Base-by-base conservation (phyloP, 805 yeast species). In the Blastobotrys muscicola region DNA sequence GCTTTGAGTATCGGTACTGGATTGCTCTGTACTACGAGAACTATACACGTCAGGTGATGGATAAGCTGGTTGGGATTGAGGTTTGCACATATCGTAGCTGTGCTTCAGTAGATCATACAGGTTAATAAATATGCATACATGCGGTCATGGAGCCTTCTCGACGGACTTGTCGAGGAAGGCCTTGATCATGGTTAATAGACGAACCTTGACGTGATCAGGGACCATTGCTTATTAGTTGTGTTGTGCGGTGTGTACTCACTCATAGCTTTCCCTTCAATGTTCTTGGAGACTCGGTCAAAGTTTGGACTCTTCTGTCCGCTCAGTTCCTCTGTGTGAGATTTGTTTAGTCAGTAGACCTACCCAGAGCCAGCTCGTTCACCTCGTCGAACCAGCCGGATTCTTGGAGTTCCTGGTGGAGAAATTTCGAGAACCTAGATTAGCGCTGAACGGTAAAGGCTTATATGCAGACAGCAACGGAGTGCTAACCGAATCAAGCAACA, bases 351-450 rank as follows among this genome's bases (percentile, higher is more conserved):
- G 29, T 12, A 16, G 16, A 49, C 54, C 61, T 56, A 72, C 72
- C 59, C 63, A 73, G 46, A 48, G 94, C 82, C 35, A 82, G 52
- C 33, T 71, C 72, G 38, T 76, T 70, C 23, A 89, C 78, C 43
- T 80, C 71, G 52, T 85, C 94, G 47, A 76, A 77, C 97, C 97
- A 89, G 4, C 96, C 96, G 1, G 81, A 72, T 56, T 83, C 82
- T 42, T 78, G 72, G 8, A 89, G 70, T 54, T 75, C 76, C 44
- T 79, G 70, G 52, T 77, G 76, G 46, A 89, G 50, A 31, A 16
- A 42, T 42, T 33, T 49, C 47, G 41, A 51, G 40, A 51, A 46
- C 41, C 52, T 52, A 39, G 12, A 8, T 29, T 9, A 29, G 38
- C 30, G n/a, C n/a, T n/a, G n/a, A n/a, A n/a, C n/a, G n/a, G n/a